phyloP scores from a whole-genome alignment of 306 rosid species.

The Pyrus communis region DNA sequence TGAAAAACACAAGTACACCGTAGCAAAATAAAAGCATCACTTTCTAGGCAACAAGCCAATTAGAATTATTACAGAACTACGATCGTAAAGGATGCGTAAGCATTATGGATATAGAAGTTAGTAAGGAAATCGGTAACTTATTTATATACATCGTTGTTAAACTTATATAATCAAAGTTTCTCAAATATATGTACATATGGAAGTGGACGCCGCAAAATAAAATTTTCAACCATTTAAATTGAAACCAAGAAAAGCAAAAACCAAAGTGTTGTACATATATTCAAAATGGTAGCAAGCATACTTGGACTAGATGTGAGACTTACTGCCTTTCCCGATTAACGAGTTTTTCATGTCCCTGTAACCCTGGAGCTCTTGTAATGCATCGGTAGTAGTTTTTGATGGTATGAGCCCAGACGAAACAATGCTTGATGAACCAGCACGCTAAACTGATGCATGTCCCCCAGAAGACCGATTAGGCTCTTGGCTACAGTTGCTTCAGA shows the following conservation, averaged over 20 bases:
- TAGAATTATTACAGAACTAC: background rate
- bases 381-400: constrained; percentile 65
- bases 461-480: constrained; percentile 23
- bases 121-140: background rate
- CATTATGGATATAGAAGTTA: background rate
- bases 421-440: constrained; percentile 25
- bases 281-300: constrained; percentile 9
- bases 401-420: constrained; percentile 30
- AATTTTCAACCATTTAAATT: background rate
- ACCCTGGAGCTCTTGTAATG: constrained; percentile 73
- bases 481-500: constrained; percentile 18
- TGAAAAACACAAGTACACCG: background rate
- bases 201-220: background rate
- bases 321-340: constrained; percentile 37
- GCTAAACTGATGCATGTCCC: constrained; percentile 2
- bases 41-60: background rate
- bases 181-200: constrained; percentile 21
- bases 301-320: constrained; percentile 23
- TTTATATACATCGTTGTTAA: background rate
- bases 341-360: constrained; percentile 63
- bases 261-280: constrained; percentile 20
- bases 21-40: background rate
- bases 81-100: background rate
- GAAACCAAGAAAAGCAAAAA: background rate
- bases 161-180: background rate